Percentiles rank a stretch among this genome's conserved stretches.
Evolutionary conservation across 176 grass and related monocot species (phyloP).

Genomic region (Bonia amplexicaulis): DNA sequence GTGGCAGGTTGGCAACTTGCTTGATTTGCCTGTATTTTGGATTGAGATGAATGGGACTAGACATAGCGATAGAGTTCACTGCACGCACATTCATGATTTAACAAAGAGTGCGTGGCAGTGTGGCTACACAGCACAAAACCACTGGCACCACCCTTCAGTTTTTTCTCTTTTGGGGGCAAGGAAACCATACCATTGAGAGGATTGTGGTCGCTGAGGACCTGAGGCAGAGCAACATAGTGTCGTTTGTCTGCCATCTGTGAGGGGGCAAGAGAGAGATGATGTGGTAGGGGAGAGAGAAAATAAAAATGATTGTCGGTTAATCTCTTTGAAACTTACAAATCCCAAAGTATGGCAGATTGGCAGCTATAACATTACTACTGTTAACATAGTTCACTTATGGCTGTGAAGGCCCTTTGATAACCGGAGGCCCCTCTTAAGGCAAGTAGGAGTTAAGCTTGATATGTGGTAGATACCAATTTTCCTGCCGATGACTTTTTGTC

Average conservation of each 20-base stretch:
- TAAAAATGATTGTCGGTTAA: neutral
- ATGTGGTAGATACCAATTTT: neutral
- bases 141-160: neutral
- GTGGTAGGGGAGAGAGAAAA: neutral
- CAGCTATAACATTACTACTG: neutral
- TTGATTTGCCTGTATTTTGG: neutral
- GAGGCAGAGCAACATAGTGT: neutral
- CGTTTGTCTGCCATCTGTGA: neutral
- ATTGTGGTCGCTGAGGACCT: neutral
- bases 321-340: neutral
- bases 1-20: neutral
- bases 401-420: neutral
- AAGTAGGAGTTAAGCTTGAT: conserved; percentile 24
- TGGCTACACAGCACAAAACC: neutral
- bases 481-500: neutral
- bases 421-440: neutral
- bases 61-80: neutral
- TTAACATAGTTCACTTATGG: neutral
- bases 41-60: neutral
- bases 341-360: neutral
- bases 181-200: neutral
- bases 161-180: neutral
- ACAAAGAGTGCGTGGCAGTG: no score
- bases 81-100: neutral
- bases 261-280: neutral